A percentile compares a stretch with the other conserved stretches of the same genome.
Conservation (phyloP, 2,329 filamentous ascomycete genomes). For the Verticillium klebahnii region DNA sequence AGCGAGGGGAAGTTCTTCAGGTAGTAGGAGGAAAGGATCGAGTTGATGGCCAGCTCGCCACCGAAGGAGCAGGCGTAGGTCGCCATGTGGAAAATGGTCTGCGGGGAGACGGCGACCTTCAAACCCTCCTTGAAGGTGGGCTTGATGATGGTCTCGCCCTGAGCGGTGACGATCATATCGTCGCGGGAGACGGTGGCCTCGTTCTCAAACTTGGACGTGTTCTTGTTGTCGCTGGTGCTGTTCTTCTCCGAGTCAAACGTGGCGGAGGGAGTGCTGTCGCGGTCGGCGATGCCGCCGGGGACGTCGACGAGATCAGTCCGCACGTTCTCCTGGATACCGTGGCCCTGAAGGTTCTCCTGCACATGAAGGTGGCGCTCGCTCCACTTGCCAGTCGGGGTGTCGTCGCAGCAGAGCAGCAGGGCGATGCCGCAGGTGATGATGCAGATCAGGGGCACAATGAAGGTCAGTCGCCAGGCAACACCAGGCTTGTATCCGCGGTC, state of each 20-base stretch:
- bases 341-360: conserved; percentile 45
- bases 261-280: conserved; percentile 17
- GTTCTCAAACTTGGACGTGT: conserved; percentile 30
- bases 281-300: conserved; percentile 43
- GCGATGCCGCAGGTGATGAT: conserved; percentile 61
- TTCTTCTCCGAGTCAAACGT: conserved; percentile 27
- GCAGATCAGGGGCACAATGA: conserved; percentile 77
- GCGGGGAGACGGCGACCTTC: conserved; percentile 42
- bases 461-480: conserved; percentile 78
- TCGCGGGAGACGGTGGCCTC: conserved; percentile 42
- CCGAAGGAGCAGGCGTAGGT: conserved; percentile 63
- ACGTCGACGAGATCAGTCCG: conserved; percentile 43
- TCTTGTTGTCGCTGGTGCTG: conserved; percentile 28
- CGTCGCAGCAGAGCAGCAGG: conserved; percentile 70
- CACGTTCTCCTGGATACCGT: conserved; percentile 38
- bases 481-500: conserved; percentile 56
- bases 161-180: conserved; percentile 50
- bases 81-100: conserved; percentile 49
- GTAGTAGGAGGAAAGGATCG: conserved; percentile 55
- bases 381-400: conserved; percentile 82
- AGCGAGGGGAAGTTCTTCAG: conserved; percentile 54
- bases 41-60: conserved; percentile 58
- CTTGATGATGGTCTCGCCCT: conserved; percentile 47
- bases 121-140: conserved; percentile 49
- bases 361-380: conserved; percentile 60